Conservation (phyloP, 2,329 filamentous ascomycete genomes). For the Epichloe scottii region DNA sequence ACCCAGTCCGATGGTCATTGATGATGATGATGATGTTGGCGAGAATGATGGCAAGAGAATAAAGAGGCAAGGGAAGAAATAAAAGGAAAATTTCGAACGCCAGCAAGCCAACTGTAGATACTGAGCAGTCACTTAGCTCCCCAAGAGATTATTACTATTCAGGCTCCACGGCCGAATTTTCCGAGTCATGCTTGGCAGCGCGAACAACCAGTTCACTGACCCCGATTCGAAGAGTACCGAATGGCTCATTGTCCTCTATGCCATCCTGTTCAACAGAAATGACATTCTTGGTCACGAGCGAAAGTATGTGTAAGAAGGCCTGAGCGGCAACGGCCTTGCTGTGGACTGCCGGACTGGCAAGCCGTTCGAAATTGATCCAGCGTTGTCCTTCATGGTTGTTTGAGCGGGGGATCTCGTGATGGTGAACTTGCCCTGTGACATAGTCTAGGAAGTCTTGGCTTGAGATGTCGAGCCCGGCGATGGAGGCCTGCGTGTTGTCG, state of each 20-base stretch:
- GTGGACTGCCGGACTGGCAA: conserved; percentile 46
- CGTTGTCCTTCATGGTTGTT: conserved; percentile 19
- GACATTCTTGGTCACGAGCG: conserved; percentile 53
- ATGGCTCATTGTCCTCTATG: conserved; percentile 22
- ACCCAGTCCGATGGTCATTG: neutral
- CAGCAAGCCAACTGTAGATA: neutral
- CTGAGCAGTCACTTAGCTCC: neutral
- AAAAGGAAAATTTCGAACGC: neutral
- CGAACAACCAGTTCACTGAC: neutral
- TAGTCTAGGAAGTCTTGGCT: conserved; percentile 34
- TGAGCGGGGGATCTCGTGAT: conserved; percentile 20
- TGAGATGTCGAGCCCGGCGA: conserved; percentile 29
- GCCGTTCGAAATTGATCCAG: conserved; percentile 53
- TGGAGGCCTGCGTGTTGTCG: conserved; percentile 20
- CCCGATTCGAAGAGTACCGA: conserved; percentile 28
- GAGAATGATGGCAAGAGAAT: neutral
- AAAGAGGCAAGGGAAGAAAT: neutral
- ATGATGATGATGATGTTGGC: neutral
- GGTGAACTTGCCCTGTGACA: conserved; percentile 23
- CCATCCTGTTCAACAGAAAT: conserved; percentile 50
- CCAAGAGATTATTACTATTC: neutral
- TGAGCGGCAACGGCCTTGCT: conserved; percentile 56
- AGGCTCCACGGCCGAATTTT: no score
- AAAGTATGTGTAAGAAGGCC: conserved; percentile 62
- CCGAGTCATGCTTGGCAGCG: no score